Evolutionary conservation across 345 rosid genomes (phyloP).

Genomic region (Camelina neglecta): DNA sequence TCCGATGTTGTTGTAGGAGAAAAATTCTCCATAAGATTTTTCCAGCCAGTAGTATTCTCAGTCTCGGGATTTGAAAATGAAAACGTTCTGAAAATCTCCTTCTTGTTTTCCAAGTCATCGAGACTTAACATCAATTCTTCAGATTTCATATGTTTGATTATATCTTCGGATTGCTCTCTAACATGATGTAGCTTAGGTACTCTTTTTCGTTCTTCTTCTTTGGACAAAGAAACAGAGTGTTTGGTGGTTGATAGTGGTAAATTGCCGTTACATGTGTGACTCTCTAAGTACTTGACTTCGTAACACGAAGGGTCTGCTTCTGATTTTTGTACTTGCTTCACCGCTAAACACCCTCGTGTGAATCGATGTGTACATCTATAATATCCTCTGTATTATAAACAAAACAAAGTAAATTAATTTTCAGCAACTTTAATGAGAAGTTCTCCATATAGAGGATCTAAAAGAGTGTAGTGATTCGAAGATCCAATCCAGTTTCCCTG

Average conservation of each 20-base stretch:
- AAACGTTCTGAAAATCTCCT: slow-evolving; percentile 36
- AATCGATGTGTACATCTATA: no score
- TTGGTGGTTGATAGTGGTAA: background rate
- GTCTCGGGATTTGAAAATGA: slow-evolving; percentile 23
- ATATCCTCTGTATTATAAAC: no score
- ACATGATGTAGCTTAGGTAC: slow-evolving; percentile 30
- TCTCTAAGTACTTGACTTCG: slow-evolving; percentile 53
- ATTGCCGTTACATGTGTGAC: slow-evolving; percentile 62
- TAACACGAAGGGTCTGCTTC: no score
- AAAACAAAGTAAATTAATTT: no score
- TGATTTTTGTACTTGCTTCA: no score
- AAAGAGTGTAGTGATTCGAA: no score
- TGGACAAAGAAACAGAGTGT: slow-evolving; percentile 17
- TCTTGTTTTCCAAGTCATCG: slow-evolving; percentile 23
- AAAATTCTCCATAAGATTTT: background rate
- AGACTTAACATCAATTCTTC: slow-evolving; percentile 31
- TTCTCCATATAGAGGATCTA: no score
- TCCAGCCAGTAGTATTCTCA: background rate
- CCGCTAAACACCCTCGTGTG: no score
- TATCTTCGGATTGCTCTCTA: slow-evolving; percentile 33
- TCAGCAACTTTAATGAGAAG: no score
- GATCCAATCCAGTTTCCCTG: no score
- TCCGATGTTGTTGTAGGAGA: slow-evolving; percentile 35
- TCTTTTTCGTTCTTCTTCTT: slow-evolving; percentile 17
- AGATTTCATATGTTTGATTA: slow-evolving; percentile 31